A percentile compares a stretch with the other conserved stretches of the same genome.
Evolutionary conservation across 1,284 basidiomycete genomes (phyloP).

Genomic region (Marasmius oreades): DNA sequence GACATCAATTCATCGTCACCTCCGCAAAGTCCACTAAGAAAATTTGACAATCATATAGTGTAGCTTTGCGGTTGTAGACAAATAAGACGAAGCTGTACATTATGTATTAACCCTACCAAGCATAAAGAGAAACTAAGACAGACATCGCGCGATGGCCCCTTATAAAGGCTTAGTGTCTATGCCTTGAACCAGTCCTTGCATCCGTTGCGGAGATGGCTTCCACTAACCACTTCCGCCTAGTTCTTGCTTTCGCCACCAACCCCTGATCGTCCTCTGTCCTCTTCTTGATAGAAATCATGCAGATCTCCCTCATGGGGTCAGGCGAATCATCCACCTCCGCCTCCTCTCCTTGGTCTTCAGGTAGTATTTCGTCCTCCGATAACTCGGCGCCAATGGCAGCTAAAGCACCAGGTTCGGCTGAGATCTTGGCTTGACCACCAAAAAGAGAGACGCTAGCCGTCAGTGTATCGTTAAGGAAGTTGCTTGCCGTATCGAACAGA

Average conservation of each 20-base stretch:
- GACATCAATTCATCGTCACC: no score
- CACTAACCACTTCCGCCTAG: conserved; percentile 35
- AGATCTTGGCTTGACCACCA: conserved; percentile 25
- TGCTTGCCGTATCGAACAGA: conserved; percentile 65
- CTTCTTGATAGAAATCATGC: conserved; percentile 28
- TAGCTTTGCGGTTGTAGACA: no score
- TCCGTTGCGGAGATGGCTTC: conserved; percentile 33
- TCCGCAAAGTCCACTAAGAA: no score
- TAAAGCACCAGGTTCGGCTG: conserved; percentile 59
- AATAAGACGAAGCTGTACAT: no score
- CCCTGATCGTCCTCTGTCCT: conserved; percentile 24
- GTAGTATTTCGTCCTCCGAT: conserved; percentile 69
- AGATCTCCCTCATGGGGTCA: conserved; percentile 40
- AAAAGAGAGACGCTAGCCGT: conserved; percentile 48
- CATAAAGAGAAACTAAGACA: neutral
- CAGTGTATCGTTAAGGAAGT: conserved; percentile 56
- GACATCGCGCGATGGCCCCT: neutral
- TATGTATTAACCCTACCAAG: no score
- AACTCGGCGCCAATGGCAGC: conserved; percentile 67
- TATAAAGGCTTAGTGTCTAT: neutral
- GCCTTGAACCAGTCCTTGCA: conserved; percentile 26
- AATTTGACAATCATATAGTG: no score
- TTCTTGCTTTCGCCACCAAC: conserved; percentile 32
- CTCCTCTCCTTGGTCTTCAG: conserved; percentile 72
- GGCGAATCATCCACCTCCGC: conserved; percentile 72